Evolutionary conservation across 164 flowering plant species (phyloP).

Genomic region (Umbellularia californica): DNA sequence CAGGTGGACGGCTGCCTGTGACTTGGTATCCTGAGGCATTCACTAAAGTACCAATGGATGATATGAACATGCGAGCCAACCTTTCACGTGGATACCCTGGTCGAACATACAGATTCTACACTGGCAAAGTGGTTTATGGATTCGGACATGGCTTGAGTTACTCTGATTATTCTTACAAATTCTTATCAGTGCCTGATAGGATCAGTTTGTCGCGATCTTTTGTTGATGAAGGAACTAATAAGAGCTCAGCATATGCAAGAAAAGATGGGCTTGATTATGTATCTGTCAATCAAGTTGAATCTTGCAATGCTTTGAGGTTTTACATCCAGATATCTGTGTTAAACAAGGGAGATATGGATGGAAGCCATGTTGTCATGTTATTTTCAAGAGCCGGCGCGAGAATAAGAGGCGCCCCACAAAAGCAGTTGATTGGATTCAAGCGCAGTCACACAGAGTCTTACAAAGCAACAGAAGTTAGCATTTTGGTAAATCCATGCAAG

Average conservation of each 20-base stretch:
- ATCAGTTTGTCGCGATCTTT: slow-evolving; percentile 27
- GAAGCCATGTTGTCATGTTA: slow-evolving; percentile 69
- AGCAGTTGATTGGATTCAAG: slow-evolving; percentile 69
- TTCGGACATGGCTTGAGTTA: slow-evolving; percentile 87
- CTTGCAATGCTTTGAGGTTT: slow-evolving; percentile 60
- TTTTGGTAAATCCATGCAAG: slow-evolving; percentile 69
- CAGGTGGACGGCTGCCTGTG: slow-evolving; percentile 88
- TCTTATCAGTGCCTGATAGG: slow-evolving; percentile 51
- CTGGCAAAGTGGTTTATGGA: slow-evolving; percentile 50
- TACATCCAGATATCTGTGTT: slow-evolving; percentile 41
- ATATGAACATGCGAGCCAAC: slow-evolving; percentile 89
- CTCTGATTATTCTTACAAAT: slow-evolving; percentile 45
- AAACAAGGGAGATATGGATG: slow-evolving; percentile 69
- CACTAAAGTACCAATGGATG: slow-evolving; percentile 70
- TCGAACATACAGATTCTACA: slow-evolving; percentile 85
- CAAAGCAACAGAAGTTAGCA: slow-evolving; percentile 35
- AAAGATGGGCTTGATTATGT: slow-evolving; percentile 30
- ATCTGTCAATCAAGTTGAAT: slow-evolving; percentile 37
- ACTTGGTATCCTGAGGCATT: slow-evolving; percentile 97
- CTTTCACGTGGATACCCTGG: slow-evolving; percentile 76
- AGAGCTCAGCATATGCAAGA: slow-evolving; percentile 16
- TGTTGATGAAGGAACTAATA: slow-evolving; percentile 6
- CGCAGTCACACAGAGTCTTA: slow-evolving; percentile 41
- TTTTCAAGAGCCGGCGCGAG: slow-evolving; percentile 35
- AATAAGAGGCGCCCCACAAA: slow-evolving; percentile 48